Conservation (phyloP, 805 yeast species). For the Pichia deserticola region DNA sequence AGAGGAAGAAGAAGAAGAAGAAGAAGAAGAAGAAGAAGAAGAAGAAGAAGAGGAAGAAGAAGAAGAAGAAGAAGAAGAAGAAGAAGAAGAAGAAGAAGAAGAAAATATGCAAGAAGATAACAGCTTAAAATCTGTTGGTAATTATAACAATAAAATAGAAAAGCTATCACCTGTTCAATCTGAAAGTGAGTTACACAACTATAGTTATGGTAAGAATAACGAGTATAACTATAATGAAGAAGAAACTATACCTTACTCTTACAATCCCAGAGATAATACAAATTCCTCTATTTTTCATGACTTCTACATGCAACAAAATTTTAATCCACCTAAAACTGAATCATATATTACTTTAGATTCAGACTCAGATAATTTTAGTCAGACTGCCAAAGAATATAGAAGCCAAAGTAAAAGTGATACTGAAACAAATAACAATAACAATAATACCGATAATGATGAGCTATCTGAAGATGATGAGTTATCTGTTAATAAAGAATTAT, state of each 20-base stretch:
- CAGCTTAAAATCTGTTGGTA: neutral
- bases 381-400: conserved; percentile 1
- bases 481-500: conserved; percentile 8
- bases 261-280: neutral
- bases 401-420: conserved; percentile 6
- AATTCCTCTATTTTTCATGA: neutral
- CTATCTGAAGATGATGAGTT: neutral
- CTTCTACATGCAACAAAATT: conserved; percentile 2
- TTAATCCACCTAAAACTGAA: neutral
- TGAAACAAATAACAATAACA: conserved; percentile 5
- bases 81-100: conserved; percentile 3
- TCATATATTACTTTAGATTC: conserved; percentile 3
- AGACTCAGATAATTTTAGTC: conserved; percentile 2
- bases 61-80: neutral
- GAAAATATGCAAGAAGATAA: conserved; percentile 4
- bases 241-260: neutral
- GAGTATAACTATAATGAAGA: neutral
- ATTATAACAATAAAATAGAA: neutral
- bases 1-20: neutral
- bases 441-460: neutral
- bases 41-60: neutral
- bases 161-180: neutral
- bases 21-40: neutral
- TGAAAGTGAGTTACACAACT: neutral
- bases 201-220: neutral